Conservation (phyloP, 2,329 filamentous ascomycete species). For the Fusarium sterilihyphosum region DNA sequence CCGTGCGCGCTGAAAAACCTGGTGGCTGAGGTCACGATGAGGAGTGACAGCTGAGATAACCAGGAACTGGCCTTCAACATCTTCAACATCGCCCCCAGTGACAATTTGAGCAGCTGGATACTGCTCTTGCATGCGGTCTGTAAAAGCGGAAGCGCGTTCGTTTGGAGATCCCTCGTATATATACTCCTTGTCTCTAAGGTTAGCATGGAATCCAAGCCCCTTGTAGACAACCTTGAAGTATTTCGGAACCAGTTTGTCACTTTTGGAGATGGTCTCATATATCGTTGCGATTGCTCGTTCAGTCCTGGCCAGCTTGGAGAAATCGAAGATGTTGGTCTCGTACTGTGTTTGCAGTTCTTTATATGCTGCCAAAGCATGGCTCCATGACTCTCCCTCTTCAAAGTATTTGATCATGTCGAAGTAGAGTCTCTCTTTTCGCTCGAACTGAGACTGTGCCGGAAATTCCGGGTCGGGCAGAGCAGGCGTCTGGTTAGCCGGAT, state of each 20-base stretch:
- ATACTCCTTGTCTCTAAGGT: conserved; percentile 87
- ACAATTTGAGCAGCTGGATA: conserved; percentile 88
- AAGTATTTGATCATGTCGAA: conserved; percentile 96
- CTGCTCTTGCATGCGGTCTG: conserved; percentile 90
- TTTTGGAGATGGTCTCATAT: conserved; percentile 87
- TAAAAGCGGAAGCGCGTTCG: conserved; percentile 83
- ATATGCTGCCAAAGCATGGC: conserved; percentile 86
- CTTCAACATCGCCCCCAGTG: conserved; percentile 73
- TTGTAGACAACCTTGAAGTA: conserved; percentile 94
- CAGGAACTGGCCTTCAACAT: conserved; percentile 90
- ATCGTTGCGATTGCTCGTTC: conserved; percentile 92
- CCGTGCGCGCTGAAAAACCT: conserved; percentile 87
- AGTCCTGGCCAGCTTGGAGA: conserved; percentile 87
- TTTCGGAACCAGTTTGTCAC: conserved; percentile 79
- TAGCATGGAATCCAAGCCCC: conserved; percentile 85
- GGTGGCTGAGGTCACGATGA: conserved; percentile 83
- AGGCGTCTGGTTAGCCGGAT: conserved; percentile 72
- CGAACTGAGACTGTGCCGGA: conserved; percentile 86
- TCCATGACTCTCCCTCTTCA: conserved; percentile 94
- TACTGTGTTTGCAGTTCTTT: conserved; percentile 93
- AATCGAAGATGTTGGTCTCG: conserved; percentile 89
- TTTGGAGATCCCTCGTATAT: conserved; percentile 85
- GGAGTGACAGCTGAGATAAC: conserved; percentile 83
- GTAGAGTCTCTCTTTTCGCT: conserved; percentile 91
- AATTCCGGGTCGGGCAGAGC: conserved; percentile 79